Evolutionary conservation across 352 stramenopile species (phyloP), one percentile per base, ranked within the genome.

Genomic region (Phytophthora palmivora): DNA sequence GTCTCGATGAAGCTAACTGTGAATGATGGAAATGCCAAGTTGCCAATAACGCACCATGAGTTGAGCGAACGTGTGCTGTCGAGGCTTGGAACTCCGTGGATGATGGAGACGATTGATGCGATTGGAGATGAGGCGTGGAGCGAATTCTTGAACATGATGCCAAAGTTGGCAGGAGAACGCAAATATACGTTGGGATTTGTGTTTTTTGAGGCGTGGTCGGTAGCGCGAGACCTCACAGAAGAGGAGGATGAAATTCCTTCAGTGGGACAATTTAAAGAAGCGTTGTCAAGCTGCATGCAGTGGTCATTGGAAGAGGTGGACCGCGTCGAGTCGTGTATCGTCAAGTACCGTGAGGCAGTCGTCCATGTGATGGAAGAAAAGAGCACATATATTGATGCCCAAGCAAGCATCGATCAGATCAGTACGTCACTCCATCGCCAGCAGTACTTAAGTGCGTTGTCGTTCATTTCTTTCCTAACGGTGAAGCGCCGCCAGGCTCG

Each of bases 321-420:
- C n/a, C 68, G 80, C 6, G 63, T 95, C 3, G 71, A 85, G 43
- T 51, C 54, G 1, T 87, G 72, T 21, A 86, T 94, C 30, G 47
- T 75, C 51, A 87, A 84, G 43, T 95, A 92, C 52, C 82, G 84
- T 11, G 84, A 91, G 24, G 85, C 85, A 0, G 87, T 94, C 21
- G 81, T 95, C 21, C 82, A 92, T 34, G 78, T 94, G 19, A 88
- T 95, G 68, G 77, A 92, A 37, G 87, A 95, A 49, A 95, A 95
- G 44, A 93, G 79, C 70, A 95, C 87, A n/a, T 95, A 92, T 57
- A 87, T 95, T 51, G 83, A 93, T 39, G 84, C 82, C 1, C 77
- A 79, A 39, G 83, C 84, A 6, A 76, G 33, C n/a, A 76, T 95
- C 9, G 87, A 95, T 49, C 72, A 90, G 36, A 91, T 95, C 36